Percentiles rank a stretch among this genome's conserved stretches.
Evolutionary conservation across 1,284 basidiomycete genomes (phyloP).

Genomic region (Schizopora paradoxa): DNA sequence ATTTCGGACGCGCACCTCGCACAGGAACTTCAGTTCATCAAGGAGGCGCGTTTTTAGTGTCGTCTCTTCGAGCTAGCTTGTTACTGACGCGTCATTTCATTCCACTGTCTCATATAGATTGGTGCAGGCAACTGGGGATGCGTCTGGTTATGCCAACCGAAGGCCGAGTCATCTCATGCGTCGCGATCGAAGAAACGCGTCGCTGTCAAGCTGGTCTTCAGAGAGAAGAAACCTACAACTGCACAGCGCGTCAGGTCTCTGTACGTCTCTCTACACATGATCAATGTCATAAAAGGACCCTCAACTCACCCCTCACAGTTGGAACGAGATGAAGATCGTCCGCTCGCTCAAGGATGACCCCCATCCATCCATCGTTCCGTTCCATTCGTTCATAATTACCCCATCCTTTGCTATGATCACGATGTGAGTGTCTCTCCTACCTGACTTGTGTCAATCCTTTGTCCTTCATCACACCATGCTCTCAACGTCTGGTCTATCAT

Average conservation of each 20-base stretch:
- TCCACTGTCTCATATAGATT: constrained; percentile 41
- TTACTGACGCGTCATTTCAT: constrained; percentile 9
- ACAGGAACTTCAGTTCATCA: constrained; percentile 65
- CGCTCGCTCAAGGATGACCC: constrained; percentile 73
- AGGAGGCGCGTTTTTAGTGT: constrained; percentile 48
- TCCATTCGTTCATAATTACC: constrained; percentile 90
- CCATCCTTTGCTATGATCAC: constrained; percentile 83
- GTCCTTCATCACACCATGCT: too few relatives aligned
- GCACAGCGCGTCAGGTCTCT: constrained; percentile 83
- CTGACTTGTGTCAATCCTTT: too few relatives aligned
- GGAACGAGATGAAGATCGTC: constrained; percentile 95
- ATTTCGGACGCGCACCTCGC: constrained; percentile 60
- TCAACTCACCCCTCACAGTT: constrained; percentile 44
- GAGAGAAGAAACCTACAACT: constrained; percentile 72
- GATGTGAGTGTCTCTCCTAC: constrained; percentile 52
- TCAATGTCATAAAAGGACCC: too few relatives aligned
- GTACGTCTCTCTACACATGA: constrained; percentile 37
- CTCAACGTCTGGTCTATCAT: constrained; percentile 2
- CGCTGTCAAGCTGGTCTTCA: constrained; percentile 87
- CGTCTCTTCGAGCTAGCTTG: constrained; percentile 5
- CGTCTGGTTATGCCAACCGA: constrained; percentile 71
- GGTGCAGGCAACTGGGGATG: constrained; percentile 87
- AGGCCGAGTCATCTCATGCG: constrained; percentile 36
- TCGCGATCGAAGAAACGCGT: constrained; percentile 36
- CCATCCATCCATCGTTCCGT: constrained; percentile 86